Base-by-base conservation (phyloP, 163 green algal genomes). In the Smithsoniella earleae region DNA sequence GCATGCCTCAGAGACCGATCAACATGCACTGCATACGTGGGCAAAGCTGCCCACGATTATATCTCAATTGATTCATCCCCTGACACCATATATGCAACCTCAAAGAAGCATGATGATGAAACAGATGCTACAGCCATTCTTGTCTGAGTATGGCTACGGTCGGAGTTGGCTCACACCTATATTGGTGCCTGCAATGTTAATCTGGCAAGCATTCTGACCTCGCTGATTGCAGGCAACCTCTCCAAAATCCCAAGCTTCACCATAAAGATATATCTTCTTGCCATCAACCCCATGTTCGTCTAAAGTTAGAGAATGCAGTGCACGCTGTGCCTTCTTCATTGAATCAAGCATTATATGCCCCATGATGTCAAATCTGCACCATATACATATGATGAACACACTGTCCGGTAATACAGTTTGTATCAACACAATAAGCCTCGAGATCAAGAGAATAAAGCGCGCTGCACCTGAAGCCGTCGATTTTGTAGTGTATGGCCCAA, bases 221-320 rank as follows among this genome's bases (percentile, higher is more conserved):
- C 88, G 79, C 74, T 83, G 77, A 74, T 93, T 93, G 76, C 83
- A 76, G 0, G 81, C 81, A 46, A 94, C 84, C 82, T 90, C 83
- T 13, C 86, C 90, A 85, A 95, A 95, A 81, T 95, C 86, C 90
- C 90, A 96, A 2, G 85, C 89, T 79, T 96, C 90, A 31, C 89
- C 90, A 74, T 96, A 96, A 52, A 92, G 78, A 79, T 93, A 92
- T 20, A 93, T 83, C 6, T 6, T 54, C n/a, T 62, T 81, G 1
- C 90, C 90, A 52, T 92, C 82, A 13, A 96, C 84, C 27, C 89
- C 86, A 74, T 95, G 80, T 52, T 75, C 66, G 33, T 90, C 81
- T 0, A 88, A 36, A 0, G 86, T 93, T 4, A 95, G 81, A 0
- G 38, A 22, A 36, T 85, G 73, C 33, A 96, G 77, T 16, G 79